These are phyloP conservation scores for Nematocida major DNA, from an alignment of 371 early-diverging fungal genomes.

Conservation along the genomic window DNA sequence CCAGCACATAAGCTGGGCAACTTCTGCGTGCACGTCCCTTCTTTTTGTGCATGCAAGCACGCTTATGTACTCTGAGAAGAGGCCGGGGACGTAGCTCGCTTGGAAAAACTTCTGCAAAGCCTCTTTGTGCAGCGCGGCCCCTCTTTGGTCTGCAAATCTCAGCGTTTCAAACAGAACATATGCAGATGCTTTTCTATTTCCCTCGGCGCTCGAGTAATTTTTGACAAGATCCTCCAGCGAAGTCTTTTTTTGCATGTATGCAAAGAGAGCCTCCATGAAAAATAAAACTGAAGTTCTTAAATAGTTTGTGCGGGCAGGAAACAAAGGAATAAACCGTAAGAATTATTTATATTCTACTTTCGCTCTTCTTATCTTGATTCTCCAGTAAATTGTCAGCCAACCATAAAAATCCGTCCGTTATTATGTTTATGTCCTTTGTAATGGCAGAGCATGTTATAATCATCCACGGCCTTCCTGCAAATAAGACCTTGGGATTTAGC, in stretches of 20 bases:
- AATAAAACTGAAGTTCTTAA: constrained; percentile 4
- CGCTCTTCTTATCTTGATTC: too few species aligned
- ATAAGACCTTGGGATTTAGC: constrained; percentile 19
- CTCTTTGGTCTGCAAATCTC: not conserved
- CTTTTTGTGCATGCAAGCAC: not conserved
- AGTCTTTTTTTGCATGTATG: not conserved
- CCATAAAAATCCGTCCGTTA: constrained; percentile 38
- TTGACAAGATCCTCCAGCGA: not conserved
- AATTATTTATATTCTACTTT: too few species aligned
- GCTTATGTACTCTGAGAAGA: constrained; percentile 32
- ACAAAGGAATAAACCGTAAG: not conserved
- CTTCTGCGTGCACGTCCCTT: not conserved
- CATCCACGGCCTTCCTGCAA: constrained; percentile 35
- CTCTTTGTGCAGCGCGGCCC: not conserved
- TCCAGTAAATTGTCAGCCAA: constrained; percentile 29
- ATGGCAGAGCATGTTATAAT: constrained; percentile 19
- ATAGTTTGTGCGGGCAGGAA: not conserved
- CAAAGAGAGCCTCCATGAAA: not conserved
- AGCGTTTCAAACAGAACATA: constrained; percentile 34
- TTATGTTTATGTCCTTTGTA: not conserved
- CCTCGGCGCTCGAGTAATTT: not conserved
- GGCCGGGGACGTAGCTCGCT: constrained; percentile 24
- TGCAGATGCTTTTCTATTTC: not conserved
- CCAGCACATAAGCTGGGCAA: not conserved
- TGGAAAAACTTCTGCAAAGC: not conserved